phyloP scores from a whole-genome alignment of 2,329 filamentous ascomycete genomes.

The Alternaria brassicae region DNA sequence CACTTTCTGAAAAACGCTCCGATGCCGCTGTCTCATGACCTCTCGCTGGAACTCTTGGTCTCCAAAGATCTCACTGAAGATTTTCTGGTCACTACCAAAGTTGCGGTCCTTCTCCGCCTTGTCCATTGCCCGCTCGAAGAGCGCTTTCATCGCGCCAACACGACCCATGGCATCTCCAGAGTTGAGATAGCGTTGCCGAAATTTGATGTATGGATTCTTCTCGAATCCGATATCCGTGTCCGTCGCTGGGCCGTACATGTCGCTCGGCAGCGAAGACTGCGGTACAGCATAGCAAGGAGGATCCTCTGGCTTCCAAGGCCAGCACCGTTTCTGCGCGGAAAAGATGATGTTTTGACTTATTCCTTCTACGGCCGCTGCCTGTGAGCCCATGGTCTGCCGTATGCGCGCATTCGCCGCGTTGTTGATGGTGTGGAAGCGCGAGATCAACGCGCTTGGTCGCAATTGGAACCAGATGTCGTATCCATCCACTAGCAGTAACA shows the following conservation, averaged over 20 bases:
- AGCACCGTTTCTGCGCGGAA: conserved; percentile 4
- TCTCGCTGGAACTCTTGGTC: not conserved
- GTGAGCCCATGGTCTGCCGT: not conserved
- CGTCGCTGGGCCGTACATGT: not conserved
- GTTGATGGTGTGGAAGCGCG: conserved; percentile 6
- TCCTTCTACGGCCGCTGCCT: not conserved
- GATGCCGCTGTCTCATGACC: not conserved
- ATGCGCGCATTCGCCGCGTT: not conserved
- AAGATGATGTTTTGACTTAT: not conserved
- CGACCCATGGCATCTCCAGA: conserved; percentile 4
- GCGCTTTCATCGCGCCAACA: conserved; percentile 1
- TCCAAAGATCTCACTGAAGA: conserved; percentile 4
- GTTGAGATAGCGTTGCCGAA: conserved; percentile 3
- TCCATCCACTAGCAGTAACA: not conserved
- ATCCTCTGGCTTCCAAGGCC: conserved; percentile 3
- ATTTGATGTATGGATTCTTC: conserved; percentile 3
- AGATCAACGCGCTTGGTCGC: not conserved
- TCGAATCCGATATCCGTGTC: conserved; percentile 2
- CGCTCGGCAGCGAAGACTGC: not conserved
- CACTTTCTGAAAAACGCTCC: not conserved
- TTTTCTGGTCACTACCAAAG: conserved; percentile 4
- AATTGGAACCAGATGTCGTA: conserved; percentile 9
- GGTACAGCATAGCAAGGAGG: conserved; percentile 2
- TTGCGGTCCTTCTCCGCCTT: not conserved
- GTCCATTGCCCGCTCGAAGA: not conserved